Percentiles rank a stretch among this genome's conserved stretches.
These are phyloP conservation scores for Cercospora zeina DNA, from an alignment of 2,329 filamentous ascomycete species.

Conservation along the genomic window DNA sequence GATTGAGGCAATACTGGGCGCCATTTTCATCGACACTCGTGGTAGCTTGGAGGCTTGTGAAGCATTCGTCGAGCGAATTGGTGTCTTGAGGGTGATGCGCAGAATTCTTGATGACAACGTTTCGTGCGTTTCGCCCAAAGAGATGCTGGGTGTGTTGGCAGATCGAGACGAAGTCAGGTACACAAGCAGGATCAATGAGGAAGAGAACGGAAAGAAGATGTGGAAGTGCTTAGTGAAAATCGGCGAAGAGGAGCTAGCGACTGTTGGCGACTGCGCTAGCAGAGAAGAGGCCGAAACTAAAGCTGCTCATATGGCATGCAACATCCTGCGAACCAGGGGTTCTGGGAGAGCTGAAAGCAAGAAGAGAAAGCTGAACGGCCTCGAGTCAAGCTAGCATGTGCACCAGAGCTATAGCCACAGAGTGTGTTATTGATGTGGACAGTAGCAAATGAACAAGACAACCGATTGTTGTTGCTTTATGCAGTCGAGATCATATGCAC, in stretches of 20 bases:
- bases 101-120: slow-evolving; percentile 60
- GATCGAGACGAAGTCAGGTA: slow-evolving; percentile 58
- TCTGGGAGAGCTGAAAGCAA: background rate
- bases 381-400: background rate
- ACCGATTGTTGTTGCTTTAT: background rate
- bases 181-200: slow-evolving; percentile 22
- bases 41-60: slow-evolving; percentile 63
- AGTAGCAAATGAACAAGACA: background rate
- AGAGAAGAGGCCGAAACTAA: slow-evolving; percentile 44
- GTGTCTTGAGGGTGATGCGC: slow-evolving; percentile 64
- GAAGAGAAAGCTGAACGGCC: slow-evolving; percentile 1
- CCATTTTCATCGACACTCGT: slow-evolving; percentile 75
- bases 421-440: background rate
- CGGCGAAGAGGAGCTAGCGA: slow-evolving; percentile 40
- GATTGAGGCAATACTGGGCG: slow-evolving; percentile 76
- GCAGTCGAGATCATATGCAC: background rate
- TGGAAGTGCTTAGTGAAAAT: slow-evolving; percentile 42
- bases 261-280: slow-evolving; percentile 39
- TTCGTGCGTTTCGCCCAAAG: slow-evolving; percentile 63
- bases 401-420: background rate
- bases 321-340: background rate
- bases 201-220: slow-evolving; percentile 17
- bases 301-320: slow-evolving; percentile 27
- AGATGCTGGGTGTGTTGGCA: slow-evolving; percentile 64
- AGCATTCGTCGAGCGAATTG: slow-evolving; percentile 61